These are phyloP conservation scores for Osmanthus fragrans DNA, from an alignment of 257 asterid genomes.

Conservation along the genomic window DNA sequence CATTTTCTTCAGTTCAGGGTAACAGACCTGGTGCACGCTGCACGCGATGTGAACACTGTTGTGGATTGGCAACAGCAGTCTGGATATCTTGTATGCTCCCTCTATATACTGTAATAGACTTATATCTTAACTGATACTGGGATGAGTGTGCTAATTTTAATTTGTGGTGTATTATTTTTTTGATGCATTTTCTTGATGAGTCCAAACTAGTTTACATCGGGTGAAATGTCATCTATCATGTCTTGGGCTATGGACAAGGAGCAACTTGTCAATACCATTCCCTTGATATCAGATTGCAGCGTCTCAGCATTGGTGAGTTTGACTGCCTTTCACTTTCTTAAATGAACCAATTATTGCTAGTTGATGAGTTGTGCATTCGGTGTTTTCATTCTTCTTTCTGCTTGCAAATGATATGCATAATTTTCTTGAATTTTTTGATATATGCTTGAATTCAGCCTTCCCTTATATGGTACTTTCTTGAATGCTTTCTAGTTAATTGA, in stretches of 20 bases:
- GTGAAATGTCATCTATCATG: constrained; percentile 83
- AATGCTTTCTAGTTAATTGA: neutral
- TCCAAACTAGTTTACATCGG: constrained; percentile 67
- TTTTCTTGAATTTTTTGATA: neutral
- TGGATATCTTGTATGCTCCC: constrained; percentile 54
- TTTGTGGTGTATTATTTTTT: constrained; percentile 1
- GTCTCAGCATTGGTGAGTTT: constrained; percentile 83
- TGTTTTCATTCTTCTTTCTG: neutral
- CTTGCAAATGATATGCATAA: neutral
- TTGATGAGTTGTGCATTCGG: neutral
- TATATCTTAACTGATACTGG: too few relatives aligned
- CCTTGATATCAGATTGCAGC: constrained; percentile 73
- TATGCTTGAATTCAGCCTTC: neutral
- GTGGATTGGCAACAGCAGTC: constrained; percentile 99
- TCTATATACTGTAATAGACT: neutral
- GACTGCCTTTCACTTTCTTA: neutral
- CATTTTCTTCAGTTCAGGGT: constrained; percentile 83
- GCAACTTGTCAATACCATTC: constrained; percentile 74
- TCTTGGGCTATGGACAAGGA: constrained; percentile 99
- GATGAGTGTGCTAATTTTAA: neutral
- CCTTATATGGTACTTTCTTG: neutral
- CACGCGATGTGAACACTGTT: constrained; percentile 79
- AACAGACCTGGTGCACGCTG: constrained; percentile 86
- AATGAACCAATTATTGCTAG: neutral
- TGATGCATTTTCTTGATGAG: constrained; percentile 17